Base-by-base conservation (phyloP, 345 rosid species). In the Salix exigua region DNA sequence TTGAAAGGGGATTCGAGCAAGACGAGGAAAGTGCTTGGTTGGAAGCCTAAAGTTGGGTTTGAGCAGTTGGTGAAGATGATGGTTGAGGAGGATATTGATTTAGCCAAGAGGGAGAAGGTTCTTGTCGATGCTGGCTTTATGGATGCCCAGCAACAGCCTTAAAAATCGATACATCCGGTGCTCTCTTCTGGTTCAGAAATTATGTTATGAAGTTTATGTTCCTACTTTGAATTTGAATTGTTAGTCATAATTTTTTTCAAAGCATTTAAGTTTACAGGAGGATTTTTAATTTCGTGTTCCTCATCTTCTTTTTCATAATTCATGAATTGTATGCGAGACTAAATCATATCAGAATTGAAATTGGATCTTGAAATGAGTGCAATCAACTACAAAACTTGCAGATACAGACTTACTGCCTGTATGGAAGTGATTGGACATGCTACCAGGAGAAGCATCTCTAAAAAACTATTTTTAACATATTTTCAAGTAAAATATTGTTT, bases 81-180 rank as follows among this genome's bases (percentile, higher is more conserved):
- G 98, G 95, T 93, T 1, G 95, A 89, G 48, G 89, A 93, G 83
- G 97, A 93, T 67, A 35, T 93, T 11, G 98, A 91, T 78, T 17
- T 88, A 60, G 98, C 97, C 30, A 93, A 90, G 83, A 89, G 98
- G 76, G 97, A 93, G 95, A 91, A 90, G 83, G 97, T 93, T 73
- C 97, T 93, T 48, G 95, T 91, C 3, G 98, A 93, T 83, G 98
- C 98, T 62, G 98, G 98, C 6, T 93, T 77, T 55, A 85, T 91
- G 80, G 97, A 91, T 85, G 88, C 98, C 23, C 89, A 93, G 82
- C 98, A 93, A 71, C 97, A 93, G 77, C 98, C 98, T 72, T 91
- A 77, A 82, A 78, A 83, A 40, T 78, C 9, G 25, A 69, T 44
- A 35, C 23, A 5, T 30, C 16, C 25, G 28, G 28, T 58, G 63